Evolutionary conservation across 2,329 filamentous ascomycete species (phyloP).

Genomic region (Fusarium sp.): DNA sequence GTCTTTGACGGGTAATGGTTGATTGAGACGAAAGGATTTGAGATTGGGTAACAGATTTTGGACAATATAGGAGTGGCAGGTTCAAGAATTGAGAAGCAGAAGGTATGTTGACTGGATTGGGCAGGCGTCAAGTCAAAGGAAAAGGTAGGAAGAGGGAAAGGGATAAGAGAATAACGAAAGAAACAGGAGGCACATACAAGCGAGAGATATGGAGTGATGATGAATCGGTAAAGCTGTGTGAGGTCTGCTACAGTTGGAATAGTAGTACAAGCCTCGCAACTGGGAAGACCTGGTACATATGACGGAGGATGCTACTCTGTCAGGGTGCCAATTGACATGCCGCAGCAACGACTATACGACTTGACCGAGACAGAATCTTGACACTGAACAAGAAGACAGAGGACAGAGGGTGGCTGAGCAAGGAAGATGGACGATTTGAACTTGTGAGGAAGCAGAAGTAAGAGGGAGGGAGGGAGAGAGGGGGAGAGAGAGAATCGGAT

Average conservation of each 20-base stretch:
- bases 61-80: conserved; percentile 11
- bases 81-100: conserved; percentile 10
- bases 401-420: conserved; percentile 12
- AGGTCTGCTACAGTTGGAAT: conserved; percentile 11
- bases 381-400: conserved; percentile 20
- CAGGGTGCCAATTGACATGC: conserved; percentile 32
- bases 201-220: conserved; percentile 23
- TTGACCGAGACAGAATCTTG: conserved; percentile 15
- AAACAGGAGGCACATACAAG: conserved; percentile 34
- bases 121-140: background rate
- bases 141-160: conserved; percentile 2
- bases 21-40: conserved; percentile 4
- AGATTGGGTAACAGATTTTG: conserved; percentile 5
- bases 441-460: conserved; percentile 6
- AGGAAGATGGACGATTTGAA: conserved; percentile 20
- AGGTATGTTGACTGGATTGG: conserved; percentile 16
- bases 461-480: conserved; percentile 30
- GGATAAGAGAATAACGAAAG: conserved; percentile 16
- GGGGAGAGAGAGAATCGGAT: conserved; percentile 36
- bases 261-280: conserved; percentile 21
- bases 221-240: conserved; percentile 11
- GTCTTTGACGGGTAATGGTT: conserved; percentile 1
- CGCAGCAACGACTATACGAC: conserved; percentile 26
- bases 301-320: conserved; percentile 21
- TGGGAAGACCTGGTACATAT: conserved; percentile 24